Base-by-base conservation (phyloP, 2,329 filamentous ascomycete species). In the Fonsecaea pugnacius region DNA sequence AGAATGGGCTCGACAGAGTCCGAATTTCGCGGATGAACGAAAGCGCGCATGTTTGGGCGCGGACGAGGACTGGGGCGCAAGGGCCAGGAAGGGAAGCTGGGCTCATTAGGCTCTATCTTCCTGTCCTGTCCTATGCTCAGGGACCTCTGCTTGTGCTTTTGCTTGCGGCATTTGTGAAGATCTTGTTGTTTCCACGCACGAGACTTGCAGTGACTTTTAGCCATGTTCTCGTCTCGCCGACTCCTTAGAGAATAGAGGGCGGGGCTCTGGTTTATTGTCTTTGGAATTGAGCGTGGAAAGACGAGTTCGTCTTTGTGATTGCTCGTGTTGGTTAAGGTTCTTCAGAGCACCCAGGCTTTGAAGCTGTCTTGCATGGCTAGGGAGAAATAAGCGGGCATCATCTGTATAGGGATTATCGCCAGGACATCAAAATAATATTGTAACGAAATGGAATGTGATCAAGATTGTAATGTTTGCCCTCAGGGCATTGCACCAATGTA, bases 1-100 rank as follows among this genome's bases (percentile, higher is more conserved):
- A 40, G 92, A 96, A 75, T 98, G 94, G 94, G 93, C 90, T 27
- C 84, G 89, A 62, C 92, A 96, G 76, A 91, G 96, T 74, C 91
- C 92, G 4, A 84, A 86, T 67, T 86, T 95, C 76, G 83, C 72
- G 4, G 81, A 86, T 67, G 67, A 70, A 16, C 60, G 56, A 36
- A 61, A 24, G 32, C 48, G 60, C 27, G 63, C 54, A 16, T 51
- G 40, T 21, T 32, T 64, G 33, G 63, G 67, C 33, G 62, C 60
- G 6, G 65, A 66, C 27, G 67, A 66, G 35, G 67, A 69, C 40
- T 70, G 68, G 68, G 68, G 68, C 46, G 67, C 66, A 5, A 58
- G 64, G 33, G 68, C 50, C 14, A 62, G 68, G 24, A 70, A 66
- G 46, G 68, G 68, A n/a, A 70, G 68, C 58, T 70, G 68, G 68